Evolutionary conservation across 2,329 filamentous ascomycete species (phyloP).

Genomic region (Colletotrichum orchidophilum): DNA sequence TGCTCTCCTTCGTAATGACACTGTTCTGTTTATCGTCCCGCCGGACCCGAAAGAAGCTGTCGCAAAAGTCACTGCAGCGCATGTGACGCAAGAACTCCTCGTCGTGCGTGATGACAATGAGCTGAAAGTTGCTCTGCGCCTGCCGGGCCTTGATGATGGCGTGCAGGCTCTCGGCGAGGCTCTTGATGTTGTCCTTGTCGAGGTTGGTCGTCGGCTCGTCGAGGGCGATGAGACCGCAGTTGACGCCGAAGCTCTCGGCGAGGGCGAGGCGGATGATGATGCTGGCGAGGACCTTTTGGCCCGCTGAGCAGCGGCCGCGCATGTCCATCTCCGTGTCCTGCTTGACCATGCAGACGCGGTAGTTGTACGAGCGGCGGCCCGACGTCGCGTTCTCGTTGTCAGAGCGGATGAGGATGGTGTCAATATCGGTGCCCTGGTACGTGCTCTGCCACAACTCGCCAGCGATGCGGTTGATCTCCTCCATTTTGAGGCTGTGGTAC

Average conservation of each 20-base stretch:
- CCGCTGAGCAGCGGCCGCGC: slow-evolving; percentile 95
- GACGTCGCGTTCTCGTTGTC: slow-evolving; percentile 77
- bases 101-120: slow-evolving; percentile 98
- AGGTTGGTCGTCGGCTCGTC: slow-evolving; percentile 98
- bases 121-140: slow-evolving; percentile 93
- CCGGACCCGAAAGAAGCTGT: slow-evolving; percentile 88
- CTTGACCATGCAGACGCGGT: slow-evolving; percentile 98
- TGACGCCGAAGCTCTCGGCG: slow-evolving; percentile 94
- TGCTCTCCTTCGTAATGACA: slow-evolving; percentile 78
- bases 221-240: slow-evolving; percentile 94
- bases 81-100: slow-evolving; percentile 95
- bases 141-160: slow-evolving; percentile 86
- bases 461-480: slow-evolving; percentile 94
- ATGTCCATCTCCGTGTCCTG: slow-evolving; percentile 99
- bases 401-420: slow-evolving; percentile 94
- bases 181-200: slow-evolving; percentile 92
- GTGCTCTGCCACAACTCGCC: slow-evolving; percentile 97
- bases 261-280: slow-evolving; percentile 98
- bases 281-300: slow-evolving; percentile 94
- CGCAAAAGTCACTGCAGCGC: slow-evolving; percentile 92
- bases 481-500: slow-evolving; percentile 96
- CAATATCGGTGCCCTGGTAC: slow-evolving; percentile 96
- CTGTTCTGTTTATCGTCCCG: slow-evolving; percentile 88
- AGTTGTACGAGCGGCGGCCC: slow-evolving; percentile 90
- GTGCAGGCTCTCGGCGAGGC: slow-evolving; percentile 84